Evolutionary conservation across 345 rosid genomes (phyloP), one percentile per base, ranked within the genome.

Genomic region (Populus davidiana): DNA sequence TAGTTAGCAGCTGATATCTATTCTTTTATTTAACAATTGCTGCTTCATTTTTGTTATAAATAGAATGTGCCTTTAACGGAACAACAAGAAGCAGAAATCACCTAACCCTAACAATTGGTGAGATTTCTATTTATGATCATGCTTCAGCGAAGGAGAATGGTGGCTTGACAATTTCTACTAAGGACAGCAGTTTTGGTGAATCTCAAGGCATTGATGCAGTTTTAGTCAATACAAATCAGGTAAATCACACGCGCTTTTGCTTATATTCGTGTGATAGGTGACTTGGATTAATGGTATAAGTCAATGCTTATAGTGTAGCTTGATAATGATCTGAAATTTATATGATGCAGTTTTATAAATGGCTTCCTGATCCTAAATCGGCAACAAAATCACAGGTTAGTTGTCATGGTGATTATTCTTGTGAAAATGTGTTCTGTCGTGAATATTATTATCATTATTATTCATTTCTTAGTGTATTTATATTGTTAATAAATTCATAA

Each of bases 371-470:
- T 91, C 99, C 93, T 81, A 97, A 95, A 87, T 92, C 90, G 35
- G 97, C 98, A 14, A 89, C 93, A 98, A 95, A 92, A 86, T 95
- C 97, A 31, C 98, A 95, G 99, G 99, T 95, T 86, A 77, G 94
- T 85, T 29, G 72, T 71, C 78, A 69, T 87, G 64, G 78, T 81
- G 75, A 29, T 64, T 74, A 62, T 41, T 56, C 20, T 31, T 36
- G 5, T 23, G 13, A 33, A 62, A 21, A 17, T 23, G 25, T 82
- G 49, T 20, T n/a, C 16, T 33, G 29, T 76, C 56, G 75, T 54
- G n/a, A 44, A 61, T 23, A 49, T 71, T 33, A 33, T 3, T 33
- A 33, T 4, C 5, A 33, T 3, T 33, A 33, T 33, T 33, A 33
- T 33, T 33, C 35, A 33, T 33, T 33, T 33, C 35, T 33, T 33